phyloP scores from a whole-genome alignment of 352 stramenopile genomes.

The Pythium pyrilobum region DNA sequence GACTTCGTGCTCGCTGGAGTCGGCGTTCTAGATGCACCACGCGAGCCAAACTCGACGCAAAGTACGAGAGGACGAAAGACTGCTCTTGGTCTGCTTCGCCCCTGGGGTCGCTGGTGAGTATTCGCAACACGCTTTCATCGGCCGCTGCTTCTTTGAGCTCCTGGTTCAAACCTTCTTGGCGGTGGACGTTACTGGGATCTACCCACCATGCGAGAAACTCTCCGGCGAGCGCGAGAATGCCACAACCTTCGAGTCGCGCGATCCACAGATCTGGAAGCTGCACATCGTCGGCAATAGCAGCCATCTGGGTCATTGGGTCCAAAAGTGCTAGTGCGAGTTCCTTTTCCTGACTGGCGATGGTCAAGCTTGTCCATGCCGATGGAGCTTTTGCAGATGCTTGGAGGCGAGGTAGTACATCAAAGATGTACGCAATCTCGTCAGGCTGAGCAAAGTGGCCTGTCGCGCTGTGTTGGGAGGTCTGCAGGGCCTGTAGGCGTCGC shows the following conservation, averaged over 20 bases:
- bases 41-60: slow-evolving; percentile 31
- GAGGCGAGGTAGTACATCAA: slow-evolving; percentile 23
- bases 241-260: slow-evolving; percentile 31
- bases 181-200: slow-evolving; percentile 36
- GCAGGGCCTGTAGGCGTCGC: not conserved
- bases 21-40: slow-evolving; percentile 43
- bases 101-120: slow-evolving; percentile 11
- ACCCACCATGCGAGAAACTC: slow-evolving; percentile 63
- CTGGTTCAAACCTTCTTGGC: slow-evolving; percentile 42
- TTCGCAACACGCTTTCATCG: slow-evolving; percentile 28
- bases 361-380: slow-evolving; percentile 32
- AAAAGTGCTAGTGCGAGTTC: slow-evolving; percentile 51
- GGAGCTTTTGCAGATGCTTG: not conserved
- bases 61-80: too few species aligned
- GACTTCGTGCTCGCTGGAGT: slow-evolving; percentile 31
- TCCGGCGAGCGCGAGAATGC: slow-evolving; percentile 37
- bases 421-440: slow-evolving; percentile 33
- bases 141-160: slow-evolving; percentile 40
- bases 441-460: too few species aligned
- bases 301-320: slow-evolving; percentile 52
- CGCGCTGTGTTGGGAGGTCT: not conserved
- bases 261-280: slow-evolving; percentile 47
- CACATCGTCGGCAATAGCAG: slow-evolving; percentile 48
- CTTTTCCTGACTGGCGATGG: slow-evolving; percentile 28
- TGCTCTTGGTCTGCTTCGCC: slow-evolving; percentile 18